Base-by-base conservation (phyloP, 352 stramenopile genomes). In the Stephanocyclus meneghinianus region DNA sequence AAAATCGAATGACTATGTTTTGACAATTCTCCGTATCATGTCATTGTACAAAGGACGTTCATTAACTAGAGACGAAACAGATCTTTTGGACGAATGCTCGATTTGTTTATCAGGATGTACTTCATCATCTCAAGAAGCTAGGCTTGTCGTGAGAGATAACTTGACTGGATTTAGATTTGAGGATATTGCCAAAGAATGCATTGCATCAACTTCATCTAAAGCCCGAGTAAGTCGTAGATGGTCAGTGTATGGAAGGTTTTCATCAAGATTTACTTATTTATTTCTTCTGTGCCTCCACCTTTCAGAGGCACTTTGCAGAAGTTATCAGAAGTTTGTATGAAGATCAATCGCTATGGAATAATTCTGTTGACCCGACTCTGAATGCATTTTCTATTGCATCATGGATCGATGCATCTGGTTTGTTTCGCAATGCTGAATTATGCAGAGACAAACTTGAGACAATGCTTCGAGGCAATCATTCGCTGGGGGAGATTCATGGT, bases 21-120 rank as follows among this genome's bases (percentile, higher is more conserved):
- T 44, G 5, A 73, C 76, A 0, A 83, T 92, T 42, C 68, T 80
- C 10, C 51, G 67, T 29, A 91, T 81, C 51, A 60, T 92, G 13
- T 53, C 55, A 44, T 26, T 61, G 40, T 85, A 82, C 18, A 78
- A 59, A 42, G 40, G 42, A 11, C 62, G 72, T 15, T 50, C 67
- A 59, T 69, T 85, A 29, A 74, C 55, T 29, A 77, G 73, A 64
- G 78, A 85, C n/a, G 78, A 85, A 74, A 62, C 35, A 21, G 62
- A 87, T 64, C 65, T 91, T 8, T 16, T 92, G 26, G 88, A 93
- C 73, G 78, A 87, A 74, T 87, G 69, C 63, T 74, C 81, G 1
- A 81, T 82, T 59, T 80, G 71, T 48, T 72, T 92, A 55, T 59
- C 79, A 13, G 56, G 71, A 0, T 87, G 71, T 40, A 72, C 86